These are phyloP conservation scores for Wallemia hederae DNA, from an alignment of 1,284 basidiomycete genomes.

Conservation along the genomic window DNA sequence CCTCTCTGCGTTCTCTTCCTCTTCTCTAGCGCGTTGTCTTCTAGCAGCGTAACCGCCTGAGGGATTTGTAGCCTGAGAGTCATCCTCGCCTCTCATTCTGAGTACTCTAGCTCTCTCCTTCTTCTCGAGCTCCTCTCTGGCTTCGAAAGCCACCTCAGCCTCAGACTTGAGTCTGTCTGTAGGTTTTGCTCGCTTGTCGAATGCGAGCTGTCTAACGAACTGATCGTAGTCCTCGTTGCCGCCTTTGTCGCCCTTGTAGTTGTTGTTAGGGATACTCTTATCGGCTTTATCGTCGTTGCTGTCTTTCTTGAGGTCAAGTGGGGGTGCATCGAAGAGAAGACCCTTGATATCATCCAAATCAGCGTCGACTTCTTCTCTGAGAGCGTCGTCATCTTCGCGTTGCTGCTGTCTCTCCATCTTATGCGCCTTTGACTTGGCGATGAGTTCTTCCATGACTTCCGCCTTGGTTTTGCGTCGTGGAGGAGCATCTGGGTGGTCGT, in stretches of 20 bases:
- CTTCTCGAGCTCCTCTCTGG: slow-evolving; percentile 57
- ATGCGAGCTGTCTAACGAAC: slow-evolving; percentile 68
- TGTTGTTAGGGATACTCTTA: not conserved
- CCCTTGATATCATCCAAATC: slow-evolving; percentile 58
- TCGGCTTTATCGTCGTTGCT: slow-evolving; percentile 14
- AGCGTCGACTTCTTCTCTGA: slow-evolving; percentile 64
- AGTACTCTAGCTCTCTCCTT: slow-evolving; percentile 49
- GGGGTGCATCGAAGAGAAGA: slow-evolving; percentile 33
- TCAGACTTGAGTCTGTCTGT: slow-evolving; percentile 91
- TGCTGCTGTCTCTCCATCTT: slow-evolving; percentile 74
- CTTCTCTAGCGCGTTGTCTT: slow-evolving; percentile 12
- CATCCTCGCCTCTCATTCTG: slow-evolving; percentile 62
- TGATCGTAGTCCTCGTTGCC: slow-evolving; percentile 49
- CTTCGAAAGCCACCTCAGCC: slow-evolving; percentile 67
- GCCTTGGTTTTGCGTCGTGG: slow-evolving; percentile 64
- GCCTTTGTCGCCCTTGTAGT: slow-evolving; percentile 14
- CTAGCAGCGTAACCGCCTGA: not conserved
- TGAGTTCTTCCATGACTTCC: slow-evolving; percentile 93
- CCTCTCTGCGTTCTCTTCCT: slow-evolving; percentile 16
- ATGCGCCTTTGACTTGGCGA: slow-evolving; percentile 85
- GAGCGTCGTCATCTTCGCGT: slow-evolving; percentile 53
- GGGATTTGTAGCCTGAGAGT: slow-evolving; percentile 10
- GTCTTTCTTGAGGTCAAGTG: slow-evolving; percentile 12
- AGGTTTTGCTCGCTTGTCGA: slow-evolving; percentile 74
- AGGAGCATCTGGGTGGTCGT: slow-evolving; percentile 24